Evolutionary conservation across 1,139 yeast species (phyloP).

Genomic region (Geotrichum fermentans): DNA sequence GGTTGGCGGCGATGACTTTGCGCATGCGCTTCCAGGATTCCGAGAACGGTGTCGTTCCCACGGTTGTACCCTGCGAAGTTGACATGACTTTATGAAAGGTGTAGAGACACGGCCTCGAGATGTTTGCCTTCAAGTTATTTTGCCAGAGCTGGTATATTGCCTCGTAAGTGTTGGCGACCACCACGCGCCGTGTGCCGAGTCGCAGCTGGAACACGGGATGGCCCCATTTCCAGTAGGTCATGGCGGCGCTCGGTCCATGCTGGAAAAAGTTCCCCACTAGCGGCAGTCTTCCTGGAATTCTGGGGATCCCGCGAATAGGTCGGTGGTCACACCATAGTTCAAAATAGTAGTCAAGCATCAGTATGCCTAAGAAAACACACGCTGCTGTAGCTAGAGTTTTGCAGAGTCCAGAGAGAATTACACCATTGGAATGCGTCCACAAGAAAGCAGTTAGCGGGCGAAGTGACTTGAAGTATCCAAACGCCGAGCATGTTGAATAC

Average conservation of each 20-base stretch:
- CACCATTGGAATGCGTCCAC: not conserved
- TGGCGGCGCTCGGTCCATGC: conserved; percentile 49
- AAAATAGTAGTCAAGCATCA: conserved; percentile 20
- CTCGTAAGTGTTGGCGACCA: conserved; percentile 61
- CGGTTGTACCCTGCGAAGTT: conserved; percentile 52
- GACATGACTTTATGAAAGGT: conserved; percentile 69
- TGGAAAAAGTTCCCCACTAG: conserved; percentile 50
- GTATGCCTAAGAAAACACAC: not conserved
- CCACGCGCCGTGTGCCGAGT: conserved; percentile 52
- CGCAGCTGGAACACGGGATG: conserved; percentile 50
- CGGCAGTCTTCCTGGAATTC: conserved; percentile 40
- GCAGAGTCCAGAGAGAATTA: not conserved
- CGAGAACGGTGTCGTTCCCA: conserved; percentile 74
- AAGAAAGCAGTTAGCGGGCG: not conserved
- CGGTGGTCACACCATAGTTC: conserved; percentile 28
- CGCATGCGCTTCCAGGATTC: conserved; percentile 50
- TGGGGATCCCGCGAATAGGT: conserved; percentile 28
- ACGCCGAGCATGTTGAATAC: conserved; percentile 8
- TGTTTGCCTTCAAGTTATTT: conserved; percentile 49
- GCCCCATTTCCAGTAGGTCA: conserved; percentile 47
- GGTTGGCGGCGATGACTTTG: conserved; percentile 49
- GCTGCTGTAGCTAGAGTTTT: no score
- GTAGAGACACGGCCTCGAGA: conserved; percentile 62
- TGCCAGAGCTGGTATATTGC: conserved; percentile 55
- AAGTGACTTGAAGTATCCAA: conserved; percentile 4